Evolutionary conservation across 2,329 filamentous ascomycete species (phyloP).

Genomic region (Ampelomyces quisqualis): DNA sequence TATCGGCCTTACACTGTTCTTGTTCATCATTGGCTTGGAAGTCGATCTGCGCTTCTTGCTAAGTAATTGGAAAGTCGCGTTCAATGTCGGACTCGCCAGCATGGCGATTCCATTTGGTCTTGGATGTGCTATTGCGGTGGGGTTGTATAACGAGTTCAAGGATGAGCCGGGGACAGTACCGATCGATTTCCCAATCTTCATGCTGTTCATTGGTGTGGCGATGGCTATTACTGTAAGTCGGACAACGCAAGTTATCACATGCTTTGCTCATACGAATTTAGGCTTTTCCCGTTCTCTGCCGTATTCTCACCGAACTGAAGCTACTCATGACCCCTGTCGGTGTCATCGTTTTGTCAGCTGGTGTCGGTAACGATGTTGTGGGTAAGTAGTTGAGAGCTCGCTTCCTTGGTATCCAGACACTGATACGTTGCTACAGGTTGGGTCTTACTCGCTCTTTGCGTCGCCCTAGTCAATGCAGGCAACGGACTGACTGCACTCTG

Average conservation of each 20-base stretch:
- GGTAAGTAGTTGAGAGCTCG: constrained; percentile 41
- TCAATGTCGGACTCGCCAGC: constrained; percentile 74
- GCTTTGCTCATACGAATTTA: constrained; percentile 28
- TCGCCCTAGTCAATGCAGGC: constrained; percentile 86
- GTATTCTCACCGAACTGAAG: constrained; percentile 89
- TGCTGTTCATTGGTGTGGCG: constrained; percentile 87
- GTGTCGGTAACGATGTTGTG: constrained; percentile 88
- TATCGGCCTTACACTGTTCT: constrained; percentile 77
- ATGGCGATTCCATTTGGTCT: constrained; percentile 82
- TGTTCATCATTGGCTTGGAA: constrained; percentile 86
- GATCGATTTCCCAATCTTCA: constrained; percentile 62
- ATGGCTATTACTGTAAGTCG: constrained; percentile 77
- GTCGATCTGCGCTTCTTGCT: constrained; percentile 77
- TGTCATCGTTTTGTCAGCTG: constrained; percentile 84
- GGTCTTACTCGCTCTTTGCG: constrained; percentile 89
- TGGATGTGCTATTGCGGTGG: constrained; percentile 77
- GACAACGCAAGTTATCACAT: no score
- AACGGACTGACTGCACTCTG: constrained; percentile 80
- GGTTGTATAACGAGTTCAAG: constrained; percentile 73
- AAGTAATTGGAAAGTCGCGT: constrained; percentile 77
- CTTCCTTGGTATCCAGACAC: background rate
- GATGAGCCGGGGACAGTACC: constrained; percentile 57
- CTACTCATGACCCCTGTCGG: constrained; percentile 80
- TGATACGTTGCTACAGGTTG: constrained; percentile 57
- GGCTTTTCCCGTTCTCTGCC: constrained; percentile 85